These are phyloP conservation scores for Babesia ovata DNA, from an alignment of 169 alveolate genomes.

Conservation along the genomic window DNA sequence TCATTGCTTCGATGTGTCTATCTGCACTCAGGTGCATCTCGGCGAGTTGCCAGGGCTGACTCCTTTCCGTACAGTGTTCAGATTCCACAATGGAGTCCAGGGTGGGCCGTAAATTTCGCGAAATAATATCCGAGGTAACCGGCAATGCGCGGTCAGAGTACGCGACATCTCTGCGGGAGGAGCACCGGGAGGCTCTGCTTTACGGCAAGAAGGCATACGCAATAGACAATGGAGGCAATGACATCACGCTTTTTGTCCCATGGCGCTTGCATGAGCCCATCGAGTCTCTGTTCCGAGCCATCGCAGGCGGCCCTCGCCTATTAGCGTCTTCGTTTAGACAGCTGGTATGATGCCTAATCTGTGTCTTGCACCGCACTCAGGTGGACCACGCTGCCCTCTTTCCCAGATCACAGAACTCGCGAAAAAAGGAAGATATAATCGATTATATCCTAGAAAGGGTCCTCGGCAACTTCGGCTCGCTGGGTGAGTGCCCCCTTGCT, in stretches of 20 bases:
- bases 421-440: constrained; percentile 54
- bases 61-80: not conserved
- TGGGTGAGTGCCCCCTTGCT: constrained; percentile 24
- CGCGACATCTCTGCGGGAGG: constrained; percentile 45
- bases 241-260: constrained; percentile 55
- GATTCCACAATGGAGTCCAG: constrained; percentile 4
- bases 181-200: constrained; percentile 32
- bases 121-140: constrained; percentile 40
- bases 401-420: constrained; percentile 45
- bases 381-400: constrained; percentile 41
- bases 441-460: constrained; percentile 35
- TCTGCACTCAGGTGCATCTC: not conserved
- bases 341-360: constrained; percentile 8
- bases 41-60: not conserved
- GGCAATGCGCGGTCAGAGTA: constrained; percentile 25
- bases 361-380: constrained; percentile 8
- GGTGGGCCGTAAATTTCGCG: constrained; percentile 36
- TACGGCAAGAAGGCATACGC: constrained; percentile 59
- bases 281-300: constrained; percentile 1
- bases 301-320: constrained; percentile 14
- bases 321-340: not conserved
- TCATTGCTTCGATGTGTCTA: not conserved
- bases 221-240: constrained; percentile 44
- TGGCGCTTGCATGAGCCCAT: constrained; percentile 59
- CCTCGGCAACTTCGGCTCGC: not conserved